Evolutionary conservation across 1,284 basidiomycete genomes (phyloP).

Genomic region (Rhodotorula sp.): DNA sequence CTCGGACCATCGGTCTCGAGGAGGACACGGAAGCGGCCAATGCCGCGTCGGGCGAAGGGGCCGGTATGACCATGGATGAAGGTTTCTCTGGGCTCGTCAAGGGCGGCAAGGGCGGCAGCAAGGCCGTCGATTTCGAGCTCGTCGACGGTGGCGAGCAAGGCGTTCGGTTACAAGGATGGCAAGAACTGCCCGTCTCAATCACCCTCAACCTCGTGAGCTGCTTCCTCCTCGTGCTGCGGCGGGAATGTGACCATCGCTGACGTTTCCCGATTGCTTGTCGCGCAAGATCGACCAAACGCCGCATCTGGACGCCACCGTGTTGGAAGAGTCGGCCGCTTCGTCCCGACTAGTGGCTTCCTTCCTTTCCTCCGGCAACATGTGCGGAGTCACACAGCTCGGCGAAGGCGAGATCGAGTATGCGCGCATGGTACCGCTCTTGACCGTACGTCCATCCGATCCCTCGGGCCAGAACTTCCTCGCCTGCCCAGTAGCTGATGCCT

Average conservation of each 20-base stretch:
- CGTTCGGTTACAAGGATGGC: constrained; percentile 27
- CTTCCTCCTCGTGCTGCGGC: no score
- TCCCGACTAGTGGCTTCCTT: constrained; percentile 24
- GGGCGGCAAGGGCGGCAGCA: constrained; percentile 37
- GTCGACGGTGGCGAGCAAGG: constrained; percentile 33
- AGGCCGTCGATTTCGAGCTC: constrained; percentile 41
- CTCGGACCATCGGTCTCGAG: constrained; percentile 30
- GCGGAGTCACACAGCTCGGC: constrained; percentile 31
- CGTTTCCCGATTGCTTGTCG: neutral
- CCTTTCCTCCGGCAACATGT: constrained; percentile 17
- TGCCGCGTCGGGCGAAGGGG: constrained; percentile 10
- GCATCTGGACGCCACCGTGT: constrained; percentile 33
- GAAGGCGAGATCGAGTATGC: constrained; percentile 40
- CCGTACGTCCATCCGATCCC: constrained; percentile 8
- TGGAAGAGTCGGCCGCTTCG: constrained; percentile 29
- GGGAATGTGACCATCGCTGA: neutral
- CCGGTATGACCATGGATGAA: constrained; percentile 13
- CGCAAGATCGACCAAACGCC: constrained; percentile 39
- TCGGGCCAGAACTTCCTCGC: neutral
- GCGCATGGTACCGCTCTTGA: constrained; percentile 13
- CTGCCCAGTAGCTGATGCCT: neutral
- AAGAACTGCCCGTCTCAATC: constrained; percentile 34
- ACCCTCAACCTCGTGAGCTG: constrained; percentile 33
- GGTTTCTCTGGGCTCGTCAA: constrained; percentile 39
- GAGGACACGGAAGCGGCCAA: constrained; percentile 3